These are phyloP conservation scores for Nicotiana obtusifolia DNA, from an alignment of 257 asterid species.

Conservation along the genomic window DNA sequence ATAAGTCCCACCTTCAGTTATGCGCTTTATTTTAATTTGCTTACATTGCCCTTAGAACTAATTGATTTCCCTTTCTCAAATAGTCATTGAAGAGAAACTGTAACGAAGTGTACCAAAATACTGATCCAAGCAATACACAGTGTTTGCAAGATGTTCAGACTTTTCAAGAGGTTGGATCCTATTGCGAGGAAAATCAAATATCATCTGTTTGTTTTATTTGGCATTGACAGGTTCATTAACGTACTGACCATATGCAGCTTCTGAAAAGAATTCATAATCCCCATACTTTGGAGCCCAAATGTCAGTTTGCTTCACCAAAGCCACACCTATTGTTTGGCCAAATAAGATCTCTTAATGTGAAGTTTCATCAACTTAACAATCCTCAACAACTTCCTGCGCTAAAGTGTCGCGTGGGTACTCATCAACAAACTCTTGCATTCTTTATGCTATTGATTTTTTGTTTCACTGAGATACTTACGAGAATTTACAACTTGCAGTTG, in stretches of 20 bases:
- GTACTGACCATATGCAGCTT: constrained; percentile 9
- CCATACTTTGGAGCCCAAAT: constrained; percentile 16
- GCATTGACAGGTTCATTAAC: background rate
- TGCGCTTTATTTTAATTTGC: background rate
- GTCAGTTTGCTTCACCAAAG: constrained; percentile 4
- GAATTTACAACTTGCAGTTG: background rate
- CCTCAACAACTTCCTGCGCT: background rate
- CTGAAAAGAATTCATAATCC: background rate
- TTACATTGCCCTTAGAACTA: background rate
- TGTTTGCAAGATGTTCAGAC: constrained; percentile 12
- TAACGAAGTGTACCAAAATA: constrained; percentile 10
- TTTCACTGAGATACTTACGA: background rate
- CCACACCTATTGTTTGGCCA: background rate
- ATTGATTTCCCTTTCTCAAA: background rate
- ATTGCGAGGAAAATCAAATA: background rate
- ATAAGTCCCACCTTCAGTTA: too few relatives aligned
- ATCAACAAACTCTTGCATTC: background rate
- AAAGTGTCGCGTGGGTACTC: constrained; percentile 16
- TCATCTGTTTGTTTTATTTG: background rate
- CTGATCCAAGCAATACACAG: background rate
- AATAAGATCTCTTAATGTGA: constrained; percentile 19
- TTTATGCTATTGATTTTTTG: background rate
- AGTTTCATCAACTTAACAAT: background rate
- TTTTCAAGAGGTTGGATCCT: constrained; percentile 15
- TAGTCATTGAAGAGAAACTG: constrained; percentile 21